Evolutionary conservation across 805 yeast species (phyloP), one percentile per base, ranked within the genome.

Genomic region (Huiozyma naganishii): DNA sequence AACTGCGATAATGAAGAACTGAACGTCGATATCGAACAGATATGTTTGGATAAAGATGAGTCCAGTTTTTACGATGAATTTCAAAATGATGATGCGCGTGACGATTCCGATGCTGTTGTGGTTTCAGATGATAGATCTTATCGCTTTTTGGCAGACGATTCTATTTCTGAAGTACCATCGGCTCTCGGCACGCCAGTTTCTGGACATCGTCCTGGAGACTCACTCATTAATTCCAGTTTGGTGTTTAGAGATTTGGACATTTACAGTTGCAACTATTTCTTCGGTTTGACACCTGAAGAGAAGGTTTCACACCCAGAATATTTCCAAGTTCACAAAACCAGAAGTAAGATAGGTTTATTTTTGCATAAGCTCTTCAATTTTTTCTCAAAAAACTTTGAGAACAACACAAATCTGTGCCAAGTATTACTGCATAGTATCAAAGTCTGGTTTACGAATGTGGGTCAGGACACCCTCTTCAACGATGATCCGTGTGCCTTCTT

Each of bases 381-480:
- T 49, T 61, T 87, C 45, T 52, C 62, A 6, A 59, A 67, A 1
- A 63, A 74, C 41, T 72, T 72, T 37, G 78, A 74, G 36, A 87
- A 84, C 47, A 81, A 85, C 47, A 74, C 83, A 6, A 73, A 75
- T 9, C 57, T 83, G 6, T 73, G 80, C 56, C 77, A 77, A 48
- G 74, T 77, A 39, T 69, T 81, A 32, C 62, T 87, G 30, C 75
- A 77, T 53, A 79, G 81, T 3, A 57, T 82, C 37, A 77, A 81
- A 48, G 76, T 81, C 6, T 92, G 94, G 86, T 80, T 82, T 52
- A 70, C 82, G 27, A 92, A 87, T 55, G 81, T 82, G 27, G 95
- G 95, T 1, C 72, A 76, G 44, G 94, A 85, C 51, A 66, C 82
- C 9, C 61, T 80, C 0, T 71, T 79, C 41, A 79, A 72, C 36